Base-by-base conservation (phyloP, 805 yeast species). In the Monosporozyma aerobia region DNA sequence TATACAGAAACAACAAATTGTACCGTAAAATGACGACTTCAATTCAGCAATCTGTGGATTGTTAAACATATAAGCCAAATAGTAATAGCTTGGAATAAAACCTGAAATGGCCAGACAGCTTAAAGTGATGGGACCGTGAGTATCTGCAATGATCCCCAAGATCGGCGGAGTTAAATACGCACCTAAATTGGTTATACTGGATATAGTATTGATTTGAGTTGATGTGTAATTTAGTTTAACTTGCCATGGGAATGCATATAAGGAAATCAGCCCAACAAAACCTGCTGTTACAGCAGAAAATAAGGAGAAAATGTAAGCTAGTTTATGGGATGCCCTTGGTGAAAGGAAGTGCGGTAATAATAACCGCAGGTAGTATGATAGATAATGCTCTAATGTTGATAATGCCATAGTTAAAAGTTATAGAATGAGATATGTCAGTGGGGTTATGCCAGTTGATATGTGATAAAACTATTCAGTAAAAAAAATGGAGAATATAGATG, bases 81-180 rank as follows among this genome's bases (percentile, higher is more conserved):
- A 62, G 8, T 58, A 63, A 67, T 90, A 90, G 19, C 89, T 83
- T 0, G 94, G 90, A 5, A 81, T 73, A 59, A 85, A 85, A 29
- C 83, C 71, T 50, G 79, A 53, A 44, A 83, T 69, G 3, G 90
- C 78, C 19, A 87, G 59, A 29, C 83, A 59, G 4, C 90, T 82
- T 44, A 90, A 66, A 14, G 85, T 63, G 10, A 85, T 85, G 1
- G 95, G 90, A 0, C 96, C 95, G 62, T 85, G 87, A n/a, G 82
- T 73, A 64, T 90, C 97, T 2, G 94, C 90, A 49, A 87, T 69
- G 57, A 85, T 80, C 0, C 97, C 97, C 44, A 90, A 68, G 0
- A 84, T 62, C 0, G 98, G 97, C 6, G 92, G 79, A 9, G 92
- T 82, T 50, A 89, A 66, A 65, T 92, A 94, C 80, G 87, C 81